phyloP scores from a whole-genome alignment of 371 early-diverging fungal species.

The Mucor racemosus region DNA sequence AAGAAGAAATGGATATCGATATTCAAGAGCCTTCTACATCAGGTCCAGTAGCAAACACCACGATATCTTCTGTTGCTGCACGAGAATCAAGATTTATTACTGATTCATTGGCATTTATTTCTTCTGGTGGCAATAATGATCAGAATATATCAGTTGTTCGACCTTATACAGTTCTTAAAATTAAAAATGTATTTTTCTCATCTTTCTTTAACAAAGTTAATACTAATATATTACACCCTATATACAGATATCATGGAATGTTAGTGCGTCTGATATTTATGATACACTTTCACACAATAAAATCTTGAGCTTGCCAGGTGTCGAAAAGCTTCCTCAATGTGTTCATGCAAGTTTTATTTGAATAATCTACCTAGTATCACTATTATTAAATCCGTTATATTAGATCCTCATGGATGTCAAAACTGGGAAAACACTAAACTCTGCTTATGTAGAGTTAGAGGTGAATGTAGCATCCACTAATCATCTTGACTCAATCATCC shows the following conservation, averaged over 20 bases:
- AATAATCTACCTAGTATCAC: no score
- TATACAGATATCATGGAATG: neutral
- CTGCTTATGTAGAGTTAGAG: slow-evolving; percentile 16
- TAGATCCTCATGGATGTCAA: slow-evolving; percentile 28
- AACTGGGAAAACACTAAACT: slow-evolving; percentile 20
- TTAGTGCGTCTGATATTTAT: neutral
- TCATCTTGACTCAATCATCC: neutral
- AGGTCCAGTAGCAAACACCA: neutral
- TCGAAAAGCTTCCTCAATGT: slow-evolving; percentile 6
- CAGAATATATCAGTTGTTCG: neutral
- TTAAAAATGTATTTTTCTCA: neutral
- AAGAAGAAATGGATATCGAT: neutral
- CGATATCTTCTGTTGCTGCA: neutral
- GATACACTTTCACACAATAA: neutral
- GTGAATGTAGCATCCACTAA: neutral
- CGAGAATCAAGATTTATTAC: neutral
- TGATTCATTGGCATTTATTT: neutral
- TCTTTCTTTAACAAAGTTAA: no score
- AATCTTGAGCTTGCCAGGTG: neutral
- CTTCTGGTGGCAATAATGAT: neutral
- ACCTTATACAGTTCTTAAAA: slow-evolving; percentile 7
- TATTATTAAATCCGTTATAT: neutral
- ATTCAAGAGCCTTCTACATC: neutral
- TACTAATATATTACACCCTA: slow-evolving; percentile 12
- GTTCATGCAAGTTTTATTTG: slow-evolving; percentile 19